Base-by-base conservation (phyloP, 2,329 filamentous ascomycete genomes). In the Cladosporium oxysporum region DNA sequence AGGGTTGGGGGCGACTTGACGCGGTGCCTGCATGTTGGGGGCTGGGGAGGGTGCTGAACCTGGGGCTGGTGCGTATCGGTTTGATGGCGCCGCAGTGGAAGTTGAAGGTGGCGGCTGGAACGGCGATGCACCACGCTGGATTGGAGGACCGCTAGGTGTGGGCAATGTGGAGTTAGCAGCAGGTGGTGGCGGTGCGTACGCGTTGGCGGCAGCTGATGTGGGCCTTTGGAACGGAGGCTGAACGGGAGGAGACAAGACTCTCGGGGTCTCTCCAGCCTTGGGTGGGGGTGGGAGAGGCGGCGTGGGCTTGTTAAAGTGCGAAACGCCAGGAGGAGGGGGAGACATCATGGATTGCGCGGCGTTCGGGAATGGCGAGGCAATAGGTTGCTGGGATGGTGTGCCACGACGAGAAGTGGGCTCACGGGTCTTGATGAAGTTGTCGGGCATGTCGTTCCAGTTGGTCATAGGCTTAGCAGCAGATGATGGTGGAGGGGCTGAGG, bases 391-490 rank as follows among this genome's bases (percentile, higher is more conserved):
- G 10, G 58, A 59, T 2, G 93, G 92, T 0, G 94, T 97, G 55
- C 84, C 84, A 75, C 90, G 87, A 70, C 93, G 88, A 26, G 89
- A 85, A 16, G 87, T 85, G 5, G 73, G 67, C 41, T 73, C 70
- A n/a, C 90, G 84, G 64, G 85, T 82, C 81, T 94, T 92, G 55
- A 81, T 76, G 71, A 98, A 88, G 65, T 81, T 91, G 73, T 97
- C 86, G 1, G 95, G 95, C 61, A 96, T 90, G 78, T 99, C 95
- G 72, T 99, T 99, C 95, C 95, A 99, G 72, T 91, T 90, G 31
- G 89, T 87, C 69, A 89, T 89, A 69, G 90, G 90, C 74, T 88
- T 89, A 66, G 87, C 83, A 74, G 87, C 88, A 11, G 91, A 87
- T 21, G 91, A 87, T 26, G 92, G 89, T 31, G 26, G 78, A 29